Evolutionary conservation across 1,139 yeast genomes (phyloP).

Genomic region (Lodderomyces orthopsilosis): DNA sequence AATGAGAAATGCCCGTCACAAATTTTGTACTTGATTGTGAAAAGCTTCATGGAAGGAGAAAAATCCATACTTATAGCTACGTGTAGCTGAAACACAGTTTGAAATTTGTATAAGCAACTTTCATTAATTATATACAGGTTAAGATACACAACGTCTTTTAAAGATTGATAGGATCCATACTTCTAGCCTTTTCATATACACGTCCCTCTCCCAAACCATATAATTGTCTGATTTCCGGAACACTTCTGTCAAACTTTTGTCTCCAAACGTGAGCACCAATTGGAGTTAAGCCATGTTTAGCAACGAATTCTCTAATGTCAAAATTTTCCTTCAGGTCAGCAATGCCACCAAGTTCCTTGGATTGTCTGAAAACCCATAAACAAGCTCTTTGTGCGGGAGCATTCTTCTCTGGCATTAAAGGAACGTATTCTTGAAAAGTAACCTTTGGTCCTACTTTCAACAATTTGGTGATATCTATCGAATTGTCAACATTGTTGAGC

Average conservation of each 20-base stretch:
- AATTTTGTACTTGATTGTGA: too few species aligned
- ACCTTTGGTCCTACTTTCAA: conserved; percentile 35
- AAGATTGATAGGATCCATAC: conserved; percentile 23
- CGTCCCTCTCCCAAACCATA: conserved; percentile 75
- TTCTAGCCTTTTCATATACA: conserved; percentile 61
- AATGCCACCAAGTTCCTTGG: conserved; percentile 15
- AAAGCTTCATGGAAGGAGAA: too few species aligned
- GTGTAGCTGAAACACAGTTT: too few species aligned
- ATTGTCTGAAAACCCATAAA: conserved; percentile 88
- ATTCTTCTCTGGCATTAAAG: conserved; percentile 90
- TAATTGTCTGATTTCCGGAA: conserved; percentile 59
- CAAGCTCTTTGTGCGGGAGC: conserved; percentile 78
- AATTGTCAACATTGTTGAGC: conserved; percentile 56
- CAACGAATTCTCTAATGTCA: conserved; percentile 69
- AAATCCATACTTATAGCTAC: too few species aligned
- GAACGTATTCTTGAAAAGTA: conserved; percentile 62
- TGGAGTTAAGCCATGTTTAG: conserved; percentile 54
- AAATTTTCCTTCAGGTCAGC: conserved; percentile 44
- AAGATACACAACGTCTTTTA: neutral
- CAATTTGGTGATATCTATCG: conserved; percentile 51
- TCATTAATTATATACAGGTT: neutral
- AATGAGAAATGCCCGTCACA: too few species aligned
- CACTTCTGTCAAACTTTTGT: conserved; percentile 76
- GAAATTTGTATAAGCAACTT: too few species aligned
- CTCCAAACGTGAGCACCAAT: conserved; percentile 96